Conservation (phyloP, 164 flowering plant genomes). For the Chimonanthus salicifolius region DNA sequence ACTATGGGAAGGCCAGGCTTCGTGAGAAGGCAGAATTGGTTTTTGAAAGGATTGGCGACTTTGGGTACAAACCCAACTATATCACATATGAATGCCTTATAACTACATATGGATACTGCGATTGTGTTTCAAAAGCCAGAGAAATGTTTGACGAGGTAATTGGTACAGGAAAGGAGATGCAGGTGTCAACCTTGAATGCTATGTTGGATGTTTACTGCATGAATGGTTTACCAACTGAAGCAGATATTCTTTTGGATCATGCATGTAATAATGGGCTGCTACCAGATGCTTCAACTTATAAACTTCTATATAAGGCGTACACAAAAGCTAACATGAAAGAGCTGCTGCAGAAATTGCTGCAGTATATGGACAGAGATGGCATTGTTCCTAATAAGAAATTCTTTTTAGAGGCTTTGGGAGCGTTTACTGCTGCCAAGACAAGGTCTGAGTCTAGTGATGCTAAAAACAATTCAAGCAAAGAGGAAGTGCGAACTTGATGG, state of each 20-base stretch:
- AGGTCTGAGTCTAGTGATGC: constrained; percentile 17
- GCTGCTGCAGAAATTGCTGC: constrained; percentile 50
- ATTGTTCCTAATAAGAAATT: constrained; percentile 83
- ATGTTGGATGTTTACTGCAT: constrained; percentile 89
- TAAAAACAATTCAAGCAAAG: constrained; percentile 9
- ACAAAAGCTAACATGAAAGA: constrained; percentile 77
- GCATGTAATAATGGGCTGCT: constrained; percentile 27
- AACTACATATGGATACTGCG: constrained; percentile 76
- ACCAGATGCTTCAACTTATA: constrained; percentile 72
- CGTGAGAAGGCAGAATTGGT: constrained; percentile 66
- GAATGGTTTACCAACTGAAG: constrained; percentile 70
- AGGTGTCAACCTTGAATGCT: constrained; percentile 73
- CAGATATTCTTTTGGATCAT: constrained; percentile 52
- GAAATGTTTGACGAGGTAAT: constrained; percentile 52
- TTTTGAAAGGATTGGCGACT: constrained; percentile 45
- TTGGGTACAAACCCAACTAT: constrained; percentile 67
- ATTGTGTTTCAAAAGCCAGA: constrained; percentile 67
- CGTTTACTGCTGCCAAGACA: constrained; percentile 39
- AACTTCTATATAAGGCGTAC: constrained; percentile 83
- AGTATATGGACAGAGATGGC: constrained; percentile 69
- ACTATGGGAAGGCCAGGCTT: constrained; percentile 89
- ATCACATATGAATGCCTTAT: constrained; percentile 79
- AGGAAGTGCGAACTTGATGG: neutral
- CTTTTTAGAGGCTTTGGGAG: constrained; percentile 86
- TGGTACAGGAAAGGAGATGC: constrained; percentile 48